phyloP scores from a whole-genome alignment of 1,284 basidiomycete genomes.

The Malassezia japonica region DNA sequence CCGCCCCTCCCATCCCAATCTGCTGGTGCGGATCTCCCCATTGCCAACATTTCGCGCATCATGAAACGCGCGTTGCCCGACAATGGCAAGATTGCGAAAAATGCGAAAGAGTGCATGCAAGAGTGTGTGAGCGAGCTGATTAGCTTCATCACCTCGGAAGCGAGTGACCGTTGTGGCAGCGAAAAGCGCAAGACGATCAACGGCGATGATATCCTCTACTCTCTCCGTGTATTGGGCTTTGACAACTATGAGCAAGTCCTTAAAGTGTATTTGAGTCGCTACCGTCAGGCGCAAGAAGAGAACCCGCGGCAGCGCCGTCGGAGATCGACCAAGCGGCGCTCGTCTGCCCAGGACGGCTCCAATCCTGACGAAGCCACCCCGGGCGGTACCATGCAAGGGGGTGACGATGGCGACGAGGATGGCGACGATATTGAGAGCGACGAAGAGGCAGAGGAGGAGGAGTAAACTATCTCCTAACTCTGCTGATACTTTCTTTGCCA shows the following conservation, averaged over 20 bases:
- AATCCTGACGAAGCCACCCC: not conserved
- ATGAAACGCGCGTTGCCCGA: conserved; percentile 82
- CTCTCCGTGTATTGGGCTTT: conserved; percentile 79
- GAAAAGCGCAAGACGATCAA: conserved; percentile 82
- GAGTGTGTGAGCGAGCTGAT: conserved; percentile 95
- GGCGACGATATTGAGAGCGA: conserved; percentile 12
- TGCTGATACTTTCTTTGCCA: too few relatives aligned
- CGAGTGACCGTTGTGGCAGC: conserved; percentile 73
- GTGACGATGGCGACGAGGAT: conserved; percentile 14
- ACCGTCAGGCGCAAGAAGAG: conserved; percentile 19
- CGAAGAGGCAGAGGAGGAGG: conserved; percentile 10
- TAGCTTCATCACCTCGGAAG: conserved; percentile 82
- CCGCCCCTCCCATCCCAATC: conserved; percentile 13
- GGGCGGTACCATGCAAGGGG: conserved; percentile 1
- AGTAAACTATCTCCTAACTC: not conserved
- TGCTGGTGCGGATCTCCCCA: conserved; percentile 49
- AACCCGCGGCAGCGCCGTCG: conserved; percentile 17
- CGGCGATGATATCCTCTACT: conserved; percentile 73
- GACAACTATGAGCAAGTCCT: conserved; percentile 86
- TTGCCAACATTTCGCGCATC: conserved; percentile 86
- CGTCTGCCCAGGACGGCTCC: not conserved
- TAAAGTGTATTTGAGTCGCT: conserved; percentile 75
- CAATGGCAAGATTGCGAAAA: conserved; percentile 91
- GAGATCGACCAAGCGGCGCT: conserved; percentile 11
- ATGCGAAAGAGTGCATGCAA: conserved; percentile 91